phyloP scores from a whole-genome alignment of 371 early-diverging fungal genomes.

The Rhizopus microsporus region DNA sequence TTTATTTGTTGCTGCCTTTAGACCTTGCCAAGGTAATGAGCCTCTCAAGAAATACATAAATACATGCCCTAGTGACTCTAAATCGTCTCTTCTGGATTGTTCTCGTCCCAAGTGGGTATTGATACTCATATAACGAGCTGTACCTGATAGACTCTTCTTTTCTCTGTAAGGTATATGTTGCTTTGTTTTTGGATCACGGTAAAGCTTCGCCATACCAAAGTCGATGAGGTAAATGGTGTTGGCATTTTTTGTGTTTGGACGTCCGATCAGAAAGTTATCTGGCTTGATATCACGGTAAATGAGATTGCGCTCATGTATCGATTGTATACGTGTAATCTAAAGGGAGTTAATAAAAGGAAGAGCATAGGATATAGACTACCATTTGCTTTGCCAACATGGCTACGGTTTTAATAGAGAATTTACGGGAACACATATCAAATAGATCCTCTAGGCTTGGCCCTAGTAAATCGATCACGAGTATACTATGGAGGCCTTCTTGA shows the following conservation, averaged over 20 bases:
- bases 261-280: conserved; percentile 97
- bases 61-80: conserved; percentile 97
- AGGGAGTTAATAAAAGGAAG: conserved; percentile 58
- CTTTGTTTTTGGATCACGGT: conserved; percentile 90
- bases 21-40: conserved; percentile 96
- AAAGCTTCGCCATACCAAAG: conserved; percentile 98
- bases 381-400: conserved; percentile 96
- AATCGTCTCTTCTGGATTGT: conserved; percentile 96
- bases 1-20: conserved; percentile 96
- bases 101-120: conserved; percentile 97
- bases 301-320: conserved; percentile 91
- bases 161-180: conserved; percentile 93
- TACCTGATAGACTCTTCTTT: conserved; percentile 92
- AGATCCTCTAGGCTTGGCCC: conserved; percentile 95
- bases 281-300: conserved; percentile 99
- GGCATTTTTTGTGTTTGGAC: conserved; percentile 67
- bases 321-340: conserved; percentile 86
- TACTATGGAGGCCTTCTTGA: conserved; percentile 91
- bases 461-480: conserved; percentile 95
- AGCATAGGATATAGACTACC: conserved; percentile 42
- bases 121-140: conserved; percentile 98
- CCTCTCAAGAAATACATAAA: conserved; percentile 98
- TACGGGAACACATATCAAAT: conserved; percentile 91
- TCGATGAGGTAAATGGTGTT: conserved; percentile 85
- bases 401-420: conserved; percentile 89